phyloP scores from a whole-genome alignment of 2,329 filamentous ascomycete species.

The Talaromyces rugulosus region DNA sequence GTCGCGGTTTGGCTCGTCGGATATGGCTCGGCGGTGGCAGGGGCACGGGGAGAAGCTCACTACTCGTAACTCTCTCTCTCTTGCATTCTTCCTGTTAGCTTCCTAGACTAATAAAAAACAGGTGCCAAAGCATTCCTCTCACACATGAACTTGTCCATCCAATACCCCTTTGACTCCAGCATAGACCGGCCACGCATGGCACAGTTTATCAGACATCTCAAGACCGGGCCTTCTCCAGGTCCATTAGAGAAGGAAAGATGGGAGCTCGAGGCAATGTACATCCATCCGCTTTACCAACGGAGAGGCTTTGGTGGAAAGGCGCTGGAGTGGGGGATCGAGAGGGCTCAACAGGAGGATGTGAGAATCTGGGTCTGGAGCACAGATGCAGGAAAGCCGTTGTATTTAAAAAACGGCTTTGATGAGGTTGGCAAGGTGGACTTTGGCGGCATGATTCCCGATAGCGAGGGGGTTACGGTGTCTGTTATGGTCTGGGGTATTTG shows the following conservation, averaged over 20 bases:
- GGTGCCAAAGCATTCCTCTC: neutral
- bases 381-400: conserved; percentile 1
- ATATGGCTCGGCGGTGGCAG: conserved; percentile 3
- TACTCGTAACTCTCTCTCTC: neutral
- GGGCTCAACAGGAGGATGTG: conserved; percentile 2
- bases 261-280: conserved; percentile 11
- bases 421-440: conserved; percentile 8
- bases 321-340: conserved; percentile 3
- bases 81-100: neutral
- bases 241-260: conserved; percentile 2
- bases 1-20: conserved; percentile 5
- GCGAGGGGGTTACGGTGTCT: neutral
- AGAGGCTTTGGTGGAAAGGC: conserved; percentile 3
- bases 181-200: conserved; percentile 9
- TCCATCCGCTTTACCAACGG: conserved; percentile 6
- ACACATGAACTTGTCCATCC: conserved; percentile 1
- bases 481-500: neutral
- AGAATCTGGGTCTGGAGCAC: conserved; percentile 12
- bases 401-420: conserved; percentile 4
- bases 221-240: neutral
- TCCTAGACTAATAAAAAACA: neutral
- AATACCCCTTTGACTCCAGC: conserved; percentile 11
- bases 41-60: neutral
- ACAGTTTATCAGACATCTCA: neutral
- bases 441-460: conserved; percentile 1